Percentiles rank a stretch among this genome's conserved stretches.
phyloP scores from a whole-genome alignment of 73 alveolate species.

The Uronychia setigera region DNA sequence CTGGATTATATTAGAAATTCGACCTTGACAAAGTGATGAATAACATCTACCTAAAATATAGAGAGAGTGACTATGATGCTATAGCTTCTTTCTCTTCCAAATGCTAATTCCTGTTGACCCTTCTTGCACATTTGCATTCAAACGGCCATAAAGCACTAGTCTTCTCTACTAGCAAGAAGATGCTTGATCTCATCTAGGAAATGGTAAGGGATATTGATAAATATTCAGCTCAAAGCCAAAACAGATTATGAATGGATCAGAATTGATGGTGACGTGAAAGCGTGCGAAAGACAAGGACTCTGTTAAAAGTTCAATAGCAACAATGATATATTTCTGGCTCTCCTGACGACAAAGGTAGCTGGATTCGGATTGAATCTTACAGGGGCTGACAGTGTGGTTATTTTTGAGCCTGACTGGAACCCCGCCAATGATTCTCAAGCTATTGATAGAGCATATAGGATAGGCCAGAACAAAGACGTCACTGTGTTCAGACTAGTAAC shows the following conservation, averaged over 20 bases:
- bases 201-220: constrained; percentile 43
- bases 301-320: constrained; percentile 67
- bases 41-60: constrained; percentile 24
- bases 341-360: constrained; percentile 76
- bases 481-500: constrained; percentile 76
- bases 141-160: constrained; percentile 73
- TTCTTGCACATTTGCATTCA: constrained; percentile 64
- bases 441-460: constrained; percentile 74
- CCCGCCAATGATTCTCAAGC: constrained; percentile 86
- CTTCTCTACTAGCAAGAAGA: constrained; percentile 73
- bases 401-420: constrained; percentile 87
- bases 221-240: not conserved
- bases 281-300: constrained; percentile 58
- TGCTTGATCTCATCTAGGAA: constrained; percentile 72
- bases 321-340: constrained; percentile 43
- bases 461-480: constrained; percentile 80
- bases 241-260: constrained; percentile 60
- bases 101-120: constrained; percentile 58
- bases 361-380: constrained; percentile 81
- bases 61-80: constrained; percentile 35
- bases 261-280: constrained; percentile 81
- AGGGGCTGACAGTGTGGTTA: constrained; percentile 79
- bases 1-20: constrained; percentile 26
- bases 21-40: constrained; percentile 26
- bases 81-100: constrained; percentile 66